Base-by-base conservation (phyloP, 345 rosid species). In the Laguncularia racemosa region DNA sequence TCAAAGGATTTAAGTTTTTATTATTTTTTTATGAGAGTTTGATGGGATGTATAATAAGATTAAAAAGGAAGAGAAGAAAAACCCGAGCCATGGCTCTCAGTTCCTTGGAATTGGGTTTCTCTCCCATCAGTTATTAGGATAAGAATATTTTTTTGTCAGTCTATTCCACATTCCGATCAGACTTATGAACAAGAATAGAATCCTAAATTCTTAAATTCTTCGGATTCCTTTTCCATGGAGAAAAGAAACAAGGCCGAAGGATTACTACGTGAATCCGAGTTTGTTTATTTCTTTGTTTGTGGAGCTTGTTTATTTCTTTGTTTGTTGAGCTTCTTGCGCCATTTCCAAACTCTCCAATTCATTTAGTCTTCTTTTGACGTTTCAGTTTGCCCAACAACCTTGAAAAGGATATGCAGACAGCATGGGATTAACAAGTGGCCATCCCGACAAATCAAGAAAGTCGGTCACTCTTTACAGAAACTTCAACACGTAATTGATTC, bases 331-430 rank as follows among this genome's bases (percentile, higher is more conserved):
- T 59, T 6, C n/a, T 10, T 59, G 17, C 12, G n/a, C n/a, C 17
- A 48, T 48, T 55, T 46, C 8, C 3, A 7, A 43, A 16, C 44
- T 55, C 44, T 14, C 10, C 47, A 18, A 56, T 18, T 0, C 20
- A 9, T 17, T 38, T n/a, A 19, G 44, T 55, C 58, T 46, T 55
- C 3, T 16, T 46, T 16, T 16, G 10, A 13, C 46, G 4, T 55
- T 71, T 72, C 89, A 93, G 99, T 89, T 73, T 93, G 99, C 71
- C 97, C 99, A 20, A 93, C 99, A 16, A 93, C 96, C 20, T 80
- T 93, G 86, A 93, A 93, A 75, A 80, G 97, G 60, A 89, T 93
- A 65, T 93, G 99, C 68, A 75, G 99, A 71, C 97, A 83, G 52
- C 85, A 89, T 26, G 96, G 97, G 46, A 89, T 93, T 74, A 73